A percentile compares a stretch with the other conserved stretches of the same genome.
phyloP scores from a whole-genome alignment of 148 eudicot species.

The Rhododendron kiyosumense region DNA sequence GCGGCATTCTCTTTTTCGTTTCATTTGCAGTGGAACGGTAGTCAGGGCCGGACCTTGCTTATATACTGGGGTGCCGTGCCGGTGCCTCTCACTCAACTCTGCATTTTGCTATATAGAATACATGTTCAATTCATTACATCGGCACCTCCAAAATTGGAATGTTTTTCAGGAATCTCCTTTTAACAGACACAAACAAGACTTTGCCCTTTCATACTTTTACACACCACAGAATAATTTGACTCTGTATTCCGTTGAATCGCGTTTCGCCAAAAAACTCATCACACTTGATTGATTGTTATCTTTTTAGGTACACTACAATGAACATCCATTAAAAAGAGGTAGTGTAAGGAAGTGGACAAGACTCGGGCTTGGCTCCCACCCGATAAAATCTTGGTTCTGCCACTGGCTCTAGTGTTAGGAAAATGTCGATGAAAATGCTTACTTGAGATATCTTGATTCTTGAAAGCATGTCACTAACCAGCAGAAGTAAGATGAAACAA shows the following conservation, averaged over 20 bases:
- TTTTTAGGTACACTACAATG: not conserved
- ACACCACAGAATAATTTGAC: not conserved
- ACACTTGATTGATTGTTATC: not conserved
- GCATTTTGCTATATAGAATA: not conserved
- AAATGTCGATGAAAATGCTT: not conserved
- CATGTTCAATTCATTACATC: not conserved
- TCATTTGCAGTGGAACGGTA: not conserved
- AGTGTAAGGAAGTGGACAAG: not conserved
- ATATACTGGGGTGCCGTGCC: not conserved
- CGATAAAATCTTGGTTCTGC: not conserved
- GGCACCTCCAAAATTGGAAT: not conserved
- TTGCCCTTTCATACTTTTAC: not conserved
- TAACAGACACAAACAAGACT: not conserved
- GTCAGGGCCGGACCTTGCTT: not conserved
- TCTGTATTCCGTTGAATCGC: not conserved
- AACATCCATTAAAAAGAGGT: not conserved
- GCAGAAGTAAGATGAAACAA: slow-evolving; percentile 1
- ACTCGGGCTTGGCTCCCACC: not conserved
- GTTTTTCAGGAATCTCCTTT: not conserved
- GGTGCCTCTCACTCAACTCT: not conserved
- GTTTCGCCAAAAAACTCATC: not conserved
- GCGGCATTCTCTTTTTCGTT: not conserved
- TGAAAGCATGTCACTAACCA: not conserved
- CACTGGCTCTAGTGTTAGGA: not conserved
- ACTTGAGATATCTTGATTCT: not conserved